Conservation (phyloP, 176 grass and related monocot species). For the Musa acuminata region DNA sequence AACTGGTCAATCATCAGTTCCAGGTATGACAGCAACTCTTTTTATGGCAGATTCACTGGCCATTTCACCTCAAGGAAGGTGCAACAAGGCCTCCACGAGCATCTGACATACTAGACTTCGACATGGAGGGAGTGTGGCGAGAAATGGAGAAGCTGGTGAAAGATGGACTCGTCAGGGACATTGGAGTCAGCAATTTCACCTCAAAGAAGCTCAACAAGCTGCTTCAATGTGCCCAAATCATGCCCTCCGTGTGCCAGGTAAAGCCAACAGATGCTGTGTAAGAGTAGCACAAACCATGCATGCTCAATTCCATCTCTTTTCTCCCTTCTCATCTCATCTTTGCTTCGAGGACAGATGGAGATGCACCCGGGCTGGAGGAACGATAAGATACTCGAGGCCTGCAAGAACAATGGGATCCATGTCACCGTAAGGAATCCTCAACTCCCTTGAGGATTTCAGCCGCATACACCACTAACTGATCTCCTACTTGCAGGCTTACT, state of each 20-base stretch:
- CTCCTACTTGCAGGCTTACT: conserved; percentile 46
- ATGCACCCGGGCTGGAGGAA: conserved; percentile 89
- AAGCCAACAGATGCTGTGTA: no score
- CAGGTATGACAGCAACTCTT: no score
- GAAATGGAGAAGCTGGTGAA: conserved; percentile 62
- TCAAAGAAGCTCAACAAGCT: conserved; percentile 53
- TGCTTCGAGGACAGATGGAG: conserved; percentile 38
- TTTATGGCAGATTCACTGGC: conserved; percentile 55
- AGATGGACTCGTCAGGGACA: conserved; percentile 55
- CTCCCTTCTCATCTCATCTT: no score
- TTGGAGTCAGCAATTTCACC: conserved; percentile 57
- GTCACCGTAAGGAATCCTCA: conserved; percentile 40
- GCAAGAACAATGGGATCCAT: conserved; percentile 70
- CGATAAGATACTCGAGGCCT: conserved; percentile 56
- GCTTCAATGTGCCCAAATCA: conserved; percentile 30
- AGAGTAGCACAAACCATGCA: no score
- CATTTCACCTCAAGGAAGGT: conserved; percentile 55
- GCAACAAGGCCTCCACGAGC: conserved; percentile 49
- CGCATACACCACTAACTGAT: no score
- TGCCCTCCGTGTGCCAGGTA: conserved; percentile 73
- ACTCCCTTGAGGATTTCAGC: no score
- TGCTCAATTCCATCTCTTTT: no score
- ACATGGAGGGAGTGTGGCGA: conserved; percentile 79
- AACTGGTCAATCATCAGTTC: no score
- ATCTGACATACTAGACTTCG: conserved; percentile 47